These are phyloP conservation scores for Vigna trinervia DNA, from an alignment of 306 rosid genomes.

Conservation along the genomic window DNA sequence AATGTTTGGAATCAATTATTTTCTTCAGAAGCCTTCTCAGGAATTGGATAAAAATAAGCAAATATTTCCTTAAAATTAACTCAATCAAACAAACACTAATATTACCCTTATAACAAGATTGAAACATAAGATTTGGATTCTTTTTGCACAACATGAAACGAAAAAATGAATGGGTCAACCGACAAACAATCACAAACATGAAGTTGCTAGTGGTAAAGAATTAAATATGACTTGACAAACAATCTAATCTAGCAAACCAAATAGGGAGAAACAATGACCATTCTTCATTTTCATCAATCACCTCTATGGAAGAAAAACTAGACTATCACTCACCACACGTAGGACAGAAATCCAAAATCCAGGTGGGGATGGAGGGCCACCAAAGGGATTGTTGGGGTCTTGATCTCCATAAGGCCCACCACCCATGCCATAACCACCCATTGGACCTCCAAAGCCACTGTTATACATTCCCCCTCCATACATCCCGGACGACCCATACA, in stretches of 20 bases:
- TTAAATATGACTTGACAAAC: not conserved
- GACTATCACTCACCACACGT: constrained; percentile 73
- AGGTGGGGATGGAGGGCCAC: constrained; percentile 91
- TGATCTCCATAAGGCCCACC: constrained; percentile 91
- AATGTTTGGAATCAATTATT: not conserved
- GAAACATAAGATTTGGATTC: constrained; percentile 23
- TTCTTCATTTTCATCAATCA: constrained; percentile 30
- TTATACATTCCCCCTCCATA: constrained; percentile 94
- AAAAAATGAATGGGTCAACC: not conserved
- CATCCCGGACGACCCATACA: constrained; percentile 86
- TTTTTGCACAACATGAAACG: constrained; percentile 21
- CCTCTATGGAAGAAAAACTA: constrained; percentile 25
- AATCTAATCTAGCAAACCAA: constrained; percentile 25
- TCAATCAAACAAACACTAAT: not conserved
- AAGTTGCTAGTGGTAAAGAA: not conserved
- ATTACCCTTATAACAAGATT: constrained; percentile 10
- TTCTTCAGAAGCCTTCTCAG: not conserved
- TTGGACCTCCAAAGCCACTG: constrained; percentile 71
- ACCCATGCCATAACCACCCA: constrained; percentile 97
- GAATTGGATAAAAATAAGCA: not conserved
- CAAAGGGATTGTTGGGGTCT: constrained; percentile 94
- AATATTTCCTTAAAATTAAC: not conserved
- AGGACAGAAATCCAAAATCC: constrained; percentile 91
- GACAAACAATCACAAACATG: constrained; percentile 1
- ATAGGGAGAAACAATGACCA: constrained; percentile 7